Percentiles rank a stretch among this genome's conserved stretches.
Conservation (phyloP, 495 filamentous ascomycete species). For the Cercophora scortea region DNA sequence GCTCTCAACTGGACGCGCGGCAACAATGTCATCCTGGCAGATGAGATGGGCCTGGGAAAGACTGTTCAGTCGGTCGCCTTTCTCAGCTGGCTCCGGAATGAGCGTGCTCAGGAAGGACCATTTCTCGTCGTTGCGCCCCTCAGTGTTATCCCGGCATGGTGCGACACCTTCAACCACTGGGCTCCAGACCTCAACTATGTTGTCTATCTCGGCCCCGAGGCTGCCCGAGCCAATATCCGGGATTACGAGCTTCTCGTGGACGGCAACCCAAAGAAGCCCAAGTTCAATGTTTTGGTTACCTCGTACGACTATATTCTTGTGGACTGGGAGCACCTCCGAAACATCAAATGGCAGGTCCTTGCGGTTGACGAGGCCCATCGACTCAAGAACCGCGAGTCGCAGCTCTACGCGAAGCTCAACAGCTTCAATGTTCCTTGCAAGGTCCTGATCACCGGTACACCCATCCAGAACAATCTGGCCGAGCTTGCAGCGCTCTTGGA, state of each 20-base stretch:
- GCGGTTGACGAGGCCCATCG: conserved; percentile 95
- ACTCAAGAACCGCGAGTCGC: conserved; percentile 90
- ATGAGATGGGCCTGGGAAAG: conserved; percentile 98
- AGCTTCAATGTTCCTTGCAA: conserved; percentile 79
- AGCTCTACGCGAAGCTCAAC: conserved; percentile 76
- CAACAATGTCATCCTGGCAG: conserved; percentile 91
- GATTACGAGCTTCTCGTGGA: conserved; percentile 83
- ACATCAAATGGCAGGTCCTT: conserved; percentile 95
- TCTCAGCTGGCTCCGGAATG: conserved; percentile 96
- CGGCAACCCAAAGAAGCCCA: conserved; percentile 72
- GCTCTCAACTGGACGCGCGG: conserved; percentile 88
- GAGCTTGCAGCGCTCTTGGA: conserved; percentile 89
- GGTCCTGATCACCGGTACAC: conserved; percentile 92
- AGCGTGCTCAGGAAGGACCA: conserved; percentile 80
- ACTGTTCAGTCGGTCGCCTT: conserved; percentile 97
- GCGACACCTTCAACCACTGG: conserved; percentile 95
- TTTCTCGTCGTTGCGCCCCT: conserved; percentile 94
- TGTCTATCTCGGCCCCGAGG: conserved; percentile 84
- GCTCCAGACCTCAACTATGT: conserved; percentile 95
- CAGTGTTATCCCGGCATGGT: conserved; percentile 95
- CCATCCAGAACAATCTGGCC: conserved; percentile 91
- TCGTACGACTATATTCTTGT: conserved; percentile 90
- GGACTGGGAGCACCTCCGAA: conserved; percentile 68
- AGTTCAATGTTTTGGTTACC: conserved; percentile 92
- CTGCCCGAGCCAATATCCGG: conserved; percentile 70